These are phyloP conservation scores for Chytriomyces sp. DNA, from an alignment of 192 early-diverging fungal species.

Conservation along the genomic window DNA sequence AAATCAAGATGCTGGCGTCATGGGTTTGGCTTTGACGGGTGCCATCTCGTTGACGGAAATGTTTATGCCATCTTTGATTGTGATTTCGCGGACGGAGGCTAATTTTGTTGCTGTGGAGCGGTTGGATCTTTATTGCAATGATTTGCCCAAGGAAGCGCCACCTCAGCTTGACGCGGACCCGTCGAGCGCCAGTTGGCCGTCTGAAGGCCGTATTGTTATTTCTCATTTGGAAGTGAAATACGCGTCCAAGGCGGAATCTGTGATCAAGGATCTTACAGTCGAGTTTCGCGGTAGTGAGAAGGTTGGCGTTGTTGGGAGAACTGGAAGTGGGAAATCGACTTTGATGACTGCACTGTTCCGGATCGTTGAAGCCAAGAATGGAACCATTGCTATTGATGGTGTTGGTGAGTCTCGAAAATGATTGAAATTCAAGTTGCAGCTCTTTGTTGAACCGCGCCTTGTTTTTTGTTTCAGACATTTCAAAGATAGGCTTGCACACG, in stretches of 20 bases:
- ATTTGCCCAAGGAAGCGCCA: constrained; percentile 44
- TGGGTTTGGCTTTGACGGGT: constrained; percentile 11
- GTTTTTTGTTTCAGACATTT: constrained; percentile 24
- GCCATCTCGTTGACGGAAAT: neutral
- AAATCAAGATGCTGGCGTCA: neutral
- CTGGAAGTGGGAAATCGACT: constrained; percentile 77
- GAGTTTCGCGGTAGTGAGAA: constrained; percentile 57
- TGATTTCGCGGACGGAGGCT: constrained; percentile 36
- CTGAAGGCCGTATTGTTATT: constrained; percentile 57
- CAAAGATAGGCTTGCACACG: constrained; percentile 44
- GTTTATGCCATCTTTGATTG: neutral
- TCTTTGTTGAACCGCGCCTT: neutral
- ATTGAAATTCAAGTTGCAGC: constrained; percentile 65
- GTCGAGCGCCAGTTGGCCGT: constrained; percentile 33
- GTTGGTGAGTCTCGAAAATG: constrained; percentile 42
- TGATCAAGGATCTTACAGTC: constrained; percentile 41
- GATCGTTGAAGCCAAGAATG: constrained; percentile 62
- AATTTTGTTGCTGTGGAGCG: constrained; percentile 52
- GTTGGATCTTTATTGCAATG: constrained; percentile 38
- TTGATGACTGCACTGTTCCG: constrained; percentile 71
- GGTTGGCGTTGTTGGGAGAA: constrained; percentile 66
- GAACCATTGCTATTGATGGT: constrained; percentile 50
- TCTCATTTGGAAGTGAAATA: constrained; percentile 63
- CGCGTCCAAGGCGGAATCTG: constrained; percentile 47
- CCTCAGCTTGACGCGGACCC: constrained; percentile 41